Evolutionary conservation across 805 yeast species (phyloP), one percentile per base, ranked within the genome.

Genomic region (Yarrowia keelungensis): DNA sequence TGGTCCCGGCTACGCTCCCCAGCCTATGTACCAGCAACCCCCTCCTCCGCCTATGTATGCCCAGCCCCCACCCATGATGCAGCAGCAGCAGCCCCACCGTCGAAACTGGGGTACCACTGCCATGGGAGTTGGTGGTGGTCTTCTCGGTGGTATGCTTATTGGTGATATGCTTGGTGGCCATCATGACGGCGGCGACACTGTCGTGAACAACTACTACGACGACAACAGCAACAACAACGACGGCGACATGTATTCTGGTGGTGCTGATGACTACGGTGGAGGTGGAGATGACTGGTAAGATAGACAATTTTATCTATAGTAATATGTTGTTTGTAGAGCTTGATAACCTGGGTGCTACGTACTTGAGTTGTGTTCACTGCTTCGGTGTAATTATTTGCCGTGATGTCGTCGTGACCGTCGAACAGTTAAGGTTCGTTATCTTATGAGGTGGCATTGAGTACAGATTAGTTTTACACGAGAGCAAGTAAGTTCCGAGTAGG

Each of bases 61-160:
- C 11, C 67, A 62, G 56, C 56, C 67, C 42, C 82, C 79, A 66
- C 80, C 76, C 14, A 50, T 70, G 66, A 49, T 70, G 66, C 74
- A 72, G n/a, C 77, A 74, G 43, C 75, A 73, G 62, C 79, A 72
- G 36, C 76, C 75, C 26, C 81, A 76, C 41, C 80, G 68, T 76
- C 76, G 69, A 73, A 78, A 45, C 58, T 77, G 81, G 70, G 79
- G 81, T 15, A 75, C 74, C 69, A 84, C 83, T 56, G 73, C 84
- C 69, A 71, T 82, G 8, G 85, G 83, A 46, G 81, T 82, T 2
- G 88, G 88, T 67, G 83, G 87, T 16, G 92, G 91, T 77, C 75
- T 87, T 68, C 73, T 87, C 9, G 91, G 90, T 69, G 91, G 90
- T 54, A 77, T 84, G 77, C 72, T 86, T 71, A 73, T 87, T 56